Conservation (phyloP, 495 filamentous ascomycete genomes). For the Aspergillus hancockii region DNA sequence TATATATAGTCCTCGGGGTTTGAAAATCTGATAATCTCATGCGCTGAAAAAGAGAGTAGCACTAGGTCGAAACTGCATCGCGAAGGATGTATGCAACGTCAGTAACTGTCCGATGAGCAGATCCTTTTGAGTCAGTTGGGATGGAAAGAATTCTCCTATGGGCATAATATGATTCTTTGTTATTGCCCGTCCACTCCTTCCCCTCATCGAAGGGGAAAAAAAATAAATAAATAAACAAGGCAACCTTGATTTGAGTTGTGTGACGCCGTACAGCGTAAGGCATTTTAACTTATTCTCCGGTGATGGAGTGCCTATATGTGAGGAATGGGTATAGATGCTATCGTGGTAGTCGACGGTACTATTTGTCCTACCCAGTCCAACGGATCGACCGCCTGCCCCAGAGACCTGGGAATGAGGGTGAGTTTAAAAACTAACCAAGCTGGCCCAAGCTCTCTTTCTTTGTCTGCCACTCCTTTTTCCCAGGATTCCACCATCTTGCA, state of each 20-base stretch:
- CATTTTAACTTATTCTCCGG: slow-evolving; percentile 5
- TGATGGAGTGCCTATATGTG: neutral
- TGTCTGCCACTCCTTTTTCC: slow-evolving; percentile 1
- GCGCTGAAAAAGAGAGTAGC: neutral
- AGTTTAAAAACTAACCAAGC: slow-evolving; percentile 10
- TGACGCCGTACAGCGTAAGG: slow-evolving; percentile 3
- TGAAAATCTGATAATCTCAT: slow-evolving; percentile 3
- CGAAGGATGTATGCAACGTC: neutral
- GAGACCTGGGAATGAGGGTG: slow-evolving; percentile 10
- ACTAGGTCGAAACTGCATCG: neutral
- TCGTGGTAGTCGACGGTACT: neutral
- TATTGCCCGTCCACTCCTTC: neutral
- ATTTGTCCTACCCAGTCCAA: slow-evolving; percentile 12
- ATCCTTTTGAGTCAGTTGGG: neutral
- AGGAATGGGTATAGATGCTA: neutral
- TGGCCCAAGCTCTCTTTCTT: slow-evolving; percentile 18
- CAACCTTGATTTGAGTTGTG: neutral
- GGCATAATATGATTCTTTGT: neutral
- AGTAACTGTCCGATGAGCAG: neutral
- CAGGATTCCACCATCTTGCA: slow-evolving; percentile 7
- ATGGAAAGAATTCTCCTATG: neutral
- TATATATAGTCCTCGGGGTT: slow-evolving; percentile 2
- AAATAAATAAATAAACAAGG: neutral
- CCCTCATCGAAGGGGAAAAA: neutral
- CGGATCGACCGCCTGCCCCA: slow-evolving; percentile 17